Percentiles rank a stretch among this genome's conserved stretches.
These are phyloP conservation scores for Phytophthora chlamydospora DNA, from an alignment of 352 stramenopile genomes.

Conservation along the genomic window DNA sequence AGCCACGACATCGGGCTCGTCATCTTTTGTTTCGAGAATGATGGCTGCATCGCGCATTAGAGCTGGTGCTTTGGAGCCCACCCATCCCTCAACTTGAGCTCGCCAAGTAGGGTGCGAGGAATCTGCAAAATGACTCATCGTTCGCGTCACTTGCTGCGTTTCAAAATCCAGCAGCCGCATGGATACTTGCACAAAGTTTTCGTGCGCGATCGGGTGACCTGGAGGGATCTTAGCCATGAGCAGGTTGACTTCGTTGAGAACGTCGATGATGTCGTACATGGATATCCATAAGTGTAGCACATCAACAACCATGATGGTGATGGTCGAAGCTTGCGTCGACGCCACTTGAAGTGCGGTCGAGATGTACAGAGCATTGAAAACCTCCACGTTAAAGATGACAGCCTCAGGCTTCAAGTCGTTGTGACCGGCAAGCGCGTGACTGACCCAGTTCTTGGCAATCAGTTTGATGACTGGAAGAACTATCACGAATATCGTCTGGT, in stretches of 20 bases:
- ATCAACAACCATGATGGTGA: constrained; percentile 16
- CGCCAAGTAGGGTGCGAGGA: not conserved
- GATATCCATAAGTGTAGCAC: constrained; percentile 8
- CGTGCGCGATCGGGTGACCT: not conserved
- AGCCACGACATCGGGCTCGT: no score
- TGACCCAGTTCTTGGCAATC: constrained; percentile 36
- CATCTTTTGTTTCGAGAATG: no score
- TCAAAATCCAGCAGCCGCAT: not conserved
- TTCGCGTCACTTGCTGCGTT: not conserved
- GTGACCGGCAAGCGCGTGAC: constrained; percentile 18
- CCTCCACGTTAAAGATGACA: constrained; percentile 52
- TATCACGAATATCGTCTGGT: constrained; percentile 24
- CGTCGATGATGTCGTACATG: constrained; percentile 4
- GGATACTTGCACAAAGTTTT: constrained; percentile 30
- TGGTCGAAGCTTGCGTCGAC: constrained; percentile 13
- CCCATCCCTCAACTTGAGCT: constrained; percentile 4
- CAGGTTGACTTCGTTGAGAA: constrained; percentile 15
- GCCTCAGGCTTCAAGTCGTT: constrained; percentile 37
- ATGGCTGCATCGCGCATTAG: not conserved
- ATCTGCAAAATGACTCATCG: not conserved
- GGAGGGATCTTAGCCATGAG: constrained; percentile 24
- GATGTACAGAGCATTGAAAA: constrained; percentile 39
- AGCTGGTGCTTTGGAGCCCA: not conserved
- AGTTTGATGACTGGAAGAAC: constrained; percentile 23
- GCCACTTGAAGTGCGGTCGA: constrained; percentile 24